phyloP scores from a whole-genome alignment of 306 rosid genomes.

The Boehmeria nivea region DNA sequence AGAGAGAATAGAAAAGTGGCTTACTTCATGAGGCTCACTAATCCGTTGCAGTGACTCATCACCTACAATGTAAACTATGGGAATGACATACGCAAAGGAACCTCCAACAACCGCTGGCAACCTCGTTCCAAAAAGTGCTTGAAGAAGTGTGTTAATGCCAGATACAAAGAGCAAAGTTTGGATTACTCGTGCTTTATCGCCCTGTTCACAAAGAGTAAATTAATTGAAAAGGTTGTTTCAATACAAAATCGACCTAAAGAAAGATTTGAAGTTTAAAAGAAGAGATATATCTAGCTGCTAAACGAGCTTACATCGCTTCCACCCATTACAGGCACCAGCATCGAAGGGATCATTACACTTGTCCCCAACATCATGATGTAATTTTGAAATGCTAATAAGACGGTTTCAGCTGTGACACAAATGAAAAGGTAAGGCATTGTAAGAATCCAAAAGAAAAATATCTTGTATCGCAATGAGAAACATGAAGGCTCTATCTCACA shows the following conservation, averaged over 20 bases:
- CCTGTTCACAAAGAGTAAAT: slow-evolving; percentile 48
- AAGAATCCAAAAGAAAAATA: too few relatives aligned
- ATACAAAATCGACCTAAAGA: not conserved
- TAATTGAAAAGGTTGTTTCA: not conserved
- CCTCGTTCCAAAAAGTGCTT: slow-evolving; percentile 94
- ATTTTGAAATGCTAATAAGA: slow-evolving; percentile 84
- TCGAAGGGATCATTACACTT: slow-evolving; percentile 85
- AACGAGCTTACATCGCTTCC: slow-evolving; percentile 67
- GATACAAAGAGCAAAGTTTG: slow-evolving; percentile 92
- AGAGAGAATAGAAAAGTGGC: slow-evolving; percentile 17
- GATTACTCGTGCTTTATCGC: slow-evolving; percentile 85
- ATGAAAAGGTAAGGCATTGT: slow-evolving; percentile 5
- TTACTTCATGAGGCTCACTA: slow-evolving; percentile 69
- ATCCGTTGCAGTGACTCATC: slow-evolving; percentile 68
- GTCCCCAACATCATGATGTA: slow-evolving; percentile 95
- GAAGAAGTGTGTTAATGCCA: slow-evolving; percentile 93
- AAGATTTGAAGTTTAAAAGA: too few relatives aligned
- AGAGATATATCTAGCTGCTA: too few relatives aligned
- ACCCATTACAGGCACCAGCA: slow-evolving; percentile 86
- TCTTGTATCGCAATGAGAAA: too few relatives aligned
- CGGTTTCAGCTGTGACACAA: slow-evolving; percentile 74
- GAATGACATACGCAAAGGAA: slow-evolving; percentile 77
- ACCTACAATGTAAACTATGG: slow-evolving; percentile 68
- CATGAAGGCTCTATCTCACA: too few relatives aligned
- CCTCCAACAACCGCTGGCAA: slow-evolving; percentile 97